phyloP scores from a whole-genome alignment of 768 basidiomycete species.

The Hypholoma fasciculare region DNA sequence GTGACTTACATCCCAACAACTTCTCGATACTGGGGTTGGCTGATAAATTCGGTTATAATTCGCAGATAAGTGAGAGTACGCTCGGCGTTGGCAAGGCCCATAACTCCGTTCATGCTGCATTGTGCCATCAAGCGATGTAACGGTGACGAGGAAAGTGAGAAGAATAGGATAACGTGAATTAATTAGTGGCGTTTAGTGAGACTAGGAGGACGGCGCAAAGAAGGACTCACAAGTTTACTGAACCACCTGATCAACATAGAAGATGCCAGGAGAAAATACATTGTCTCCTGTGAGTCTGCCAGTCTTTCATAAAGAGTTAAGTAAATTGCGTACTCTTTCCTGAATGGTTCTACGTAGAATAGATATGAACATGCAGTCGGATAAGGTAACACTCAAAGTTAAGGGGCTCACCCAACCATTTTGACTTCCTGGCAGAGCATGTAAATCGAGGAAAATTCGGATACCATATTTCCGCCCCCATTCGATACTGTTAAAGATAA shows the following conservation, averaged over 20 bases:
- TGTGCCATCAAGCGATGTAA: conserved; percentile 5
- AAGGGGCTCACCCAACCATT: conserved; percentile 68
- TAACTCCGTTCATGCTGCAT: conserved; percentile 67
- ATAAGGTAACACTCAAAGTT: conserved; percentile 4
- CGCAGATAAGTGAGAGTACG: conserved; percentile 82
- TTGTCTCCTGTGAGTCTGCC: conserved; percentile 6
- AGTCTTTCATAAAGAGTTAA: background rate
- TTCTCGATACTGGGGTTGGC: conserved; percentile 73
- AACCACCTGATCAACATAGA: conserved; percentile 39
- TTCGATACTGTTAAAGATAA: conserved; percentile 58
- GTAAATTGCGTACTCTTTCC: conserved; percentile 28
- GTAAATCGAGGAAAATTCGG: conserved; percentile 83
- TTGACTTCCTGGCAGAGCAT: conserved; percentile 72
- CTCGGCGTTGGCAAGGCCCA: conserved; percentile 90
- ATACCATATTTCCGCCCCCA: conserved; percentile 96
- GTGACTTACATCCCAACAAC: conserved; percentile 62
- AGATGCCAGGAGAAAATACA: conserved; percentile 2
- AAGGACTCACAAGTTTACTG: conserved; percentile 59
- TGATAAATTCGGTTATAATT: conserved; percentile 81
- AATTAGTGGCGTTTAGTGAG: conserved; percentile 17
- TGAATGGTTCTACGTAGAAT: conserved; percentile 35
- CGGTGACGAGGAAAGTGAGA: conserved; percentile 4
- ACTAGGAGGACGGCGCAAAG: conserved; percentile 11
- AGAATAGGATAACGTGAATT: conserved; percentile 10
- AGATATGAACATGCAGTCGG: conserved; percentile 11